Evolutionary conservation across 805 yeast genomes (phyloP), one percentile per base, ranked within the genome.

Genomic region (Nakazawaea wyomingensis): DNA sequence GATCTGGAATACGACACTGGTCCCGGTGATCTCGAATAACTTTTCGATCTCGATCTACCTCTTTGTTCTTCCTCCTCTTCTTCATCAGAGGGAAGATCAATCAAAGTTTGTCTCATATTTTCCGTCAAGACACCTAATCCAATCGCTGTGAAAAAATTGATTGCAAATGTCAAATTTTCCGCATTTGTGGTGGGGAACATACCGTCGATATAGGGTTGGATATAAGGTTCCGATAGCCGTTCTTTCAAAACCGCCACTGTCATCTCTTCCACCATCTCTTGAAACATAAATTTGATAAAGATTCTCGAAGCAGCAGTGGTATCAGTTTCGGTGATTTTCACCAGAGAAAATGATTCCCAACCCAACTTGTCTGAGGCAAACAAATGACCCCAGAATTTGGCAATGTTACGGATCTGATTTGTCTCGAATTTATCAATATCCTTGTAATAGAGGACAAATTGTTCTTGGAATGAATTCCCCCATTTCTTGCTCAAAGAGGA

Each of bases 131-230:
- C 71, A 35, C 97, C 97, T 38, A 91, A 59, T 0, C 95, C 95
- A 48, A 91, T 88, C 1, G 97, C 96, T 0, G 97, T 91, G 61
- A 91, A 91, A 58, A 73, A 91, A 56, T 91, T 91, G 56, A 89
- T 88, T 2, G 95, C 74, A 57, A 90, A 91, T 46, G 91, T 68
- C 11, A 82, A 64, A 50, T 75, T 65, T 8, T 78, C 81, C 5
- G 70, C 67, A 43, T 69, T 70, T 21, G 18, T 13, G 7, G 8
- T 11, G 1, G 96, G 96, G 54, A 90, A 85, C 30, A 90, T 50
- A 0, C 87, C 87, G 2, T 47, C 50, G 26, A 83, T 46, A 37
- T 52, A 71, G 0, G 74, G 72, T 39, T 68, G 67, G 14, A 78
- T 65, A 44, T 73, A 74, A 0, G 70, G 73, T 46, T 83, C 85